These are phyloP conservation scores for Agrostemma githago DNA, from an alignment of 148 eudicot species.

Conservation along the genomic window DNA sequence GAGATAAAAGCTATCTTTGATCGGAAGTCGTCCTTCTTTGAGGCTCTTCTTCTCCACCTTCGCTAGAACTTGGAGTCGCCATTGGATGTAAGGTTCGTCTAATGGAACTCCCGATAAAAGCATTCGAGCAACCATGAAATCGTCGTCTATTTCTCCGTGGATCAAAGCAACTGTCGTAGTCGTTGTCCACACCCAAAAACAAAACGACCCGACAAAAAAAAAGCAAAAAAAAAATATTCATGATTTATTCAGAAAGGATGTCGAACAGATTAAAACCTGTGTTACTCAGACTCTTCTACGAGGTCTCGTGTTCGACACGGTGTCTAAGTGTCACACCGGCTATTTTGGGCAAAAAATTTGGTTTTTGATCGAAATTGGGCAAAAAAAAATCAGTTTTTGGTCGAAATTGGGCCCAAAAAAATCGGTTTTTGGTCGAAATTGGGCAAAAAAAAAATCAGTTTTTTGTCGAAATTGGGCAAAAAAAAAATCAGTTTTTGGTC, in stretches of 20 bases:
- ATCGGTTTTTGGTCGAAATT: too few relatives aligned
- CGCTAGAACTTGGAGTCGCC: constrained; percentile 37
- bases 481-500: too few relatives aligned
- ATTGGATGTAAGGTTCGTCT: constrained; percentile 57
- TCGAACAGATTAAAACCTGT: too few relatives aligned
- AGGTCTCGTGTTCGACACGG: too few relatives aligned
- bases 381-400: too few relatives aligned
- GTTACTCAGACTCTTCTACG: too few relatives aligned
- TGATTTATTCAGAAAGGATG: neutral
- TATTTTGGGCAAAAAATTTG: too few relatives aligned
- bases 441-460: too few relatives aligned
- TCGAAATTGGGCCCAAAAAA: too few relatives aligned
- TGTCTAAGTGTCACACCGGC: too few relatives aligned
- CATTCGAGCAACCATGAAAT: constrained; percentile 43
- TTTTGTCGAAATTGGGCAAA: too few relatives aligned
- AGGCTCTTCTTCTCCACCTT: constrained; percentile 49
- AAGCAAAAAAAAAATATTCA: neutral
- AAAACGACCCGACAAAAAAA: neutral
- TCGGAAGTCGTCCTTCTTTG: constrained; percentile 54
- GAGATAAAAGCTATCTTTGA: constrained; percentile 58
- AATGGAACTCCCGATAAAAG: constrained; percentile 68
- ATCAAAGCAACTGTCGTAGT: constrained; percentile 46
- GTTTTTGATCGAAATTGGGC: too few relatives aligned
- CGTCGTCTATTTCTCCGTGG: constrained; percentile 39
- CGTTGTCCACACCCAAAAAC: neutral